Percentiles rank a stretch among this genome's conserved stretches.
Conservation (phyloP, 2,329 filamentous ascomycete species). For the Thelonectria blattea region DNA sequence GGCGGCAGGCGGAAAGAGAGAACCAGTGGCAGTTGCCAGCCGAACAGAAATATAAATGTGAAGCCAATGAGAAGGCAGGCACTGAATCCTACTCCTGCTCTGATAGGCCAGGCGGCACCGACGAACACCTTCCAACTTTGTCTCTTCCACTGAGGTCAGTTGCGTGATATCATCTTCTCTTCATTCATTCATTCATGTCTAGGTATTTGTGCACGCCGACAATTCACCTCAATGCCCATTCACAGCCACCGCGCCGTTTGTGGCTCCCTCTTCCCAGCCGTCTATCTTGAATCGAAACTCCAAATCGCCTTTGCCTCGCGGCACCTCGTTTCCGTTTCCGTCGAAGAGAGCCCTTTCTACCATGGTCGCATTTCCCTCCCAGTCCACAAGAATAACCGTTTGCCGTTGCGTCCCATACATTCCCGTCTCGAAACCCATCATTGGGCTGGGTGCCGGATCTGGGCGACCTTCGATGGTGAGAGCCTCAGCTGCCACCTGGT, state of each 20-base stretch:
- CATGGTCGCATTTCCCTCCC: conserved; percentile 66
- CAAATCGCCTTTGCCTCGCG: conserved; percentile 61
- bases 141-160: neutral
- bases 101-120: too few relatives aligned
- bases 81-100: too few relatives aligned
- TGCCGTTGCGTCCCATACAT: conserved; percentile 71
- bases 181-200: neutral
- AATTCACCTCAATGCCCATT: conserved; percentile 1
- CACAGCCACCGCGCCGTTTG: neutral
- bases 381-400: conserved; percentile 66
- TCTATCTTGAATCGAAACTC: conserved; percentile 63
- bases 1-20: neutral
- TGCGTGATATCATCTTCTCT: neutral
- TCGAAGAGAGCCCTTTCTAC: conserved; percentile 67
- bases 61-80: too few relatives aligned
- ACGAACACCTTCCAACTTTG: too few relatives aligned
- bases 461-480: conserved; percentile 47
- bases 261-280: conserved; percentile 50
- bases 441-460: conserved; percentile 40
- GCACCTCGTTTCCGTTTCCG: conserved; percentile 59
- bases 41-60: neutral
- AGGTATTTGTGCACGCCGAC: neutral
- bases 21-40: neutral
- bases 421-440: conserved; percentile 60
- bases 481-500: conserved; percentile 46